Percentiles rank a stretch among this genome's conserved stretches.
Evolutionary conservation across 371 early-diverging fungal genomes (phyloP).

Genomic region (Cladochytrium tenue): DNA sequence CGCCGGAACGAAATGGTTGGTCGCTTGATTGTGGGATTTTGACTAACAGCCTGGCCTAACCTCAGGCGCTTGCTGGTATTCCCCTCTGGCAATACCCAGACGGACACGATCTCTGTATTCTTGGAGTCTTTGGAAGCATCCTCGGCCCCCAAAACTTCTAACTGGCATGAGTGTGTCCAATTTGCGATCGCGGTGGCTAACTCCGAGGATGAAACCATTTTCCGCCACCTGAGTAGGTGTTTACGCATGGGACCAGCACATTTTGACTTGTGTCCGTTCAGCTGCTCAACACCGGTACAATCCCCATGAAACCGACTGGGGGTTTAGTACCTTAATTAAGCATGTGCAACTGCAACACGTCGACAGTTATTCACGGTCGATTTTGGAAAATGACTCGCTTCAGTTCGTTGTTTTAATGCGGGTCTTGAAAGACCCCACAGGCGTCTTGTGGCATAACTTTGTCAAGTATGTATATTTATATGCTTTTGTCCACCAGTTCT

Average conservation of each 20-base stretch:
- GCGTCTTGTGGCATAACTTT: conserved; percentile 91
- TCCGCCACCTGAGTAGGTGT: conserved; percentile 59
- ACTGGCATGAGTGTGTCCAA: conserved; percentile 83
- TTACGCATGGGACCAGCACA: background rate
- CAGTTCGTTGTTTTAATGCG: conserved; percentile 71
- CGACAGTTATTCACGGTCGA: conserved; percentile 55
- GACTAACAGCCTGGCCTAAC: background rate
- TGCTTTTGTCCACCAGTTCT: no score
- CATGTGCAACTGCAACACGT: conserved; percentile 47
- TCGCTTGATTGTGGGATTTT: background rate
- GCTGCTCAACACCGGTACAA: conserved; percentile 81
- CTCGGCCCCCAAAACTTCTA: conserved; percentile 30
- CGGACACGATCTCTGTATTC: conserved; percentile 74
- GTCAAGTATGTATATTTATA: conserved; percentile 66
- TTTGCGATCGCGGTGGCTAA: conserved; percentile 83
- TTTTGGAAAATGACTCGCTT: conserved; percentile 64
- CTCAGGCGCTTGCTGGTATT: conserved; percentile 80
- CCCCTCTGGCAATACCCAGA: conserved; percentile 80
- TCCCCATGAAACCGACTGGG: conserved; percentile 87
- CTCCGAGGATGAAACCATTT: conserved; percentile 66
- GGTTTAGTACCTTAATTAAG: conserved; percentile 78
- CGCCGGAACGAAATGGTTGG: conserved; percentile 33
- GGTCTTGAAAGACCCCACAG: conserved; percentile 80
- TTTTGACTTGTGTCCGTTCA: conserved; percentile 26
- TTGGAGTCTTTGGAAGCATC: conserved; percentile 74